A percentile compares a stretch with the other conserved stretches of the same genome.
phyloP scores from a whole-genome alignment of 768 basidiomycete species.

The Cyclocybe aegerita region DNA sequence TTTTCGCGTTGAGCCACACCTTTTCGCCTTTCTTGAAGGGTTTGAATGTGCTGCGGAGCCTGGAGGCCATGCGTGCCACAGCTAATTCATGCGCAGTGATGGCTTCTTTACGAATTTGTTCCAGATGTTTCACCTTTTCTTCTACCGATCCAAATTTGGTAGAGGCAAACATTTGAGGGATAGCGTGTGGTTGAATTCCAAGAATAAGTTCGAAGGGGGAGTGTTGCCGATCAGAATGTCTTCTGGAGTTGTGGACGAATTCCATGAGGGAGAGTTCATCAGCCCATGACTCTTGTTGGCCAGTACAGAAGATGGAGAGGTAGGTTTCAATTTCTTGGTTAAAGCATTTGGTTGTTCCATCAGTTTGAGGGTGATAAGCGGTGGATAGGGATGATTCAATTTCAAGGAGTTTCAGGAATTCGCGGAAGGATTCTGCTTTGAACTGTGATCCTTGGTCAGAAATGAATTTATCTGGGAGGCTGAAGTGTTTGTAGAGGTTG shows the following conservation, averaged over 20 bases:
- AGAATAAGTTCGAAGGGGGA: no score
- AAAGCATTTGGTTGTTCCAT: slow-evolving; percentile 18
- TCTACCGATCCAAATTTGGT: not conserved
- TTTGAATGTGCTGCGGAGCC: slow-evolving; percentile 1
- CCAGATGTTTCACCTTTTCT: slow-evolving; percentile 1
- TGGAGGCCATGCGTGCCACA: slow-evolving; percentile 5
- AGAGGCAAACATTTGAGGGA: no score
- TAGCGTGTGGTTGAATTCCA: no score
- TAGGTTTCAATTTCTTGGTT: slow-evolving; percentile 23
- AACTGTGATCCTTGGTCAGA: slow-evolving; percentile 20
- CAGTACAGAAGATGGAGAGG: slow-evolving; percentile 13
- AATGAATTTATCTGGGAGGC: slow-evolving; percentile 1
- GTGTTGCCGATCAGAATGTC: no score
- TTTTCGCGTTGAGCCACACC: slow-evolving; percentile 17
- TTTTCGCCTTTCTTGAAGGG: slow-evolving; percentile 13
- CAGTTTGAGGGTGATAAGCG: slow-evolving; percentile 16
- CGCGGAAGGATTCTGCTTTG: slow-evolving; percentile 16
- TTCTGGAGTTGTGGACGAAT: slow-evolving; percentile 22
- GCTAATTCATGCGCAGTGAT: slow-evolving; percentile 15
- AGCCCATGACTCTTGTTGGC: slow-evolving; percentile 12
- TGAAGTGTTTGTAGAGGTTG: slow-evolving; percentile 9
- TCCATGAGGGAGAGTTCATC: slow-evolving; percentile 8
- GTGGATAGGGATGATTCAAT: slow-evolving; percentile 10
- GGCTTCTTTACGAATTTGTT: slow-evolving; percentile 10
- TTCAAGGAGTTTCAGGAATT: slow-evolving; percentile 10